A percentile compares a stretch with the other conserved stretches of the same genome.
phyloP scores from a whole-genome alignment of 768 basidiomycete genomes.

The Panaeolus cyanescens region DNA sequence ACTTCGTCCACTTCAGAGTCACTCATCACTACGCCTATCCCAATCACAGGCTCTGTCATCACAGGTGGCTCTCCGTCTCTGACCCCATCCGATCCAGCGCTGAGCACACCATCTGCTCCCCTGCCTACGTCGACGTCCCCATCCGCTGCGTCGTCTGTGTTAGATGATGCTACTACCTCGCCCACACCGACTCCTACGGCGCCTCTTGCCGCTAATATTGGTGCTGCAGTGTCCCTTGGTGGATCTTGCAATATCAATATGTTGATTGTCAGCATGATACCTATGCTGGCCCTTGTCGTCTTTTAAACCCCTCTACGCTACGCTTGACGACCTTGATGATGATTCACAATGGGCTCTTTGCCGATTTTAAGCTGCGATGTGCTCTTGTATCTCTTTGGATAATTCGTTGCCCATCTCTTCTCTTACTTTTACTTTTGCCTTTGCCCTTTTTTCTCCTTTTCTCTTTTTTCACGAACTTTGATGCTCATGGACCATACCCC shows the following conservation, averaged over 20 bases:
- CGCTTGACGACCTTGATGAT: no score
- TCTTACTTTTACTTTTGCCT: no score
- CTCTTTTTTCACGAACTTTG: neutral
- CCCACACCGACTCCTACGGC: neutral
- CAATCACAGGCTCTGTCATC: conserved; percentile 32
- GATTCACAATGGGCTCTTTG: neutral
- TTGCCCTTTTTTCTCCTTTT: neutral
- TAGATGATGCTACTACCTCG: neutral
- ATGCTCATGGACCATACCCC: neutral
- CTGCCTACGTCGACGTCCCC: conserved; percentile 16
- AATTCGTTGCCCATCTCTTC: neutral
- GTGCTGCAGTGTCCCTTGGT: neutral
- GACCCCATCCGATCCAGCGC: conserved; percentile 7
- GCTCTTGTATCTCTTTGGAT: neutral
- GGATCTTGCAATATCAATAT: neutral
- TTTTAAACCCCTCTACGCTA: no score
- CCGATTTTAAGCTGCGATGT: neutral
- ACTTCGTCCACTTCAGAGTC: conserved; percentile 17
- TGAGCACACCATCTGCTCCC: conserved; percentile 8
- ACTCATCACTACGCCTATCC: conserved; percentile 28
- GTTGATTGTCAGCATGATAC: neutral
- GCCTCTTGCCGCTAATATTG: neutral
- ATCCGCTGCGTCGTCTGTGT: neutral
- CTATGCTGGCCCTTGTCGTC: neutral
- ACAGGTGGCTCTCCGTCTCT: conserved; percentile 20